Evolutionary conservation across 306 rosid species (phyloP).

Genomic region (Cercis canadensis): DNA sequence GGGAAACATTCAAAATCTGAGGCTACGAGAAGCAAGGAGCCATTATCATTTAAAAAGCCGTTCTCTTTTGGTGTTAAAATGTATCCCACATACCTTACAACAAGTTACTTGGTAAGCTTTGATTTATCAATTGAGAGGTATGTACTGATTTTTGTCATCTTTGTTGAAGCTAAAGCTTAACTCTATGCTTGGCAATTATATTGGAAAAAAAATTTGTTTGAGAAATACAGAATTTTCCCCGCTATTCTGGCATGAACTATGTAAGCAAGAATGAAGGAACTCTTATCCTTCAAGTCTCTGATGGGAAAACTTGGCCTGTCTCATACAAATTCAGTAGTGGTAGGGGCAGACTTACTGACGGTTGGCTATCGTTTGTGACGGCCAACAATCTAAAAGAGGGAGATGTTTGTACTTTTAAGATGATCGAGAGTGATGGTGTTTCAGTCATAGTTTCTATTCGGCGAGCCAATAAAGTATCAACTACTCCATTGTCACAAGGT

Average conservation of each 20-base stretch:
- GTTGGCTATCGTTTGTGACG: slow-evolving; percentile 17
- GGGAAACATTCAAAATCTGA: too few relatives aligned
- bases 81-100: too few relatives aligned
- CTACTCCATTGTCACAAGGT: slow-evolving; percentile 17
- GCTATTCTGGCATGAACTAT: background rate
- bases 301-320: slow-evolving; percentile 15
- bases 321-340: background rate
- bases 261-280: background rate
- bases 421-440: background rate
- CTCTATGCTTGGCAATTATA: background rate
- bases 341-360: background rate
- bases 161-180: too few relatives aligned
- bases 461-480: background rate
- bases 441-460: slow-evolving; percentile 25
- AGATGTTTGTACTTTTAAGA: slow-evolving; percentile 36
- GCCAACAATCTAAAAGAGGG: slow-evolving; percentile 22
- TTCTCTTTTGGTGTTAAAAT: too few relatives aligned
- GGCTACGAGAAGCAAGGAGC: too few relatives aligned
- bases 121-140: too few relatives aligned
- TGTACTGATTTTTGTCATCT: too few relatives aligned
- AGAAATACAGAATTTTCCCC: too few relatives aligned
- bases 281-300: slow-evolving; percentile 1
- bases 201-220: slow-evolving; percentile 17
- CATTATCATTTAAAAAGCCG: too few relatives aligned
- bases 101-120: too few relatives aligned